A percentile compares a stretch with the other conserved stretches of the same genome.
These are phyloP conservation scores for Phytophthora podocarpi DNA, from an alignment of 352 stramenopile genomes.

Conservation along the genomic window DNA sequence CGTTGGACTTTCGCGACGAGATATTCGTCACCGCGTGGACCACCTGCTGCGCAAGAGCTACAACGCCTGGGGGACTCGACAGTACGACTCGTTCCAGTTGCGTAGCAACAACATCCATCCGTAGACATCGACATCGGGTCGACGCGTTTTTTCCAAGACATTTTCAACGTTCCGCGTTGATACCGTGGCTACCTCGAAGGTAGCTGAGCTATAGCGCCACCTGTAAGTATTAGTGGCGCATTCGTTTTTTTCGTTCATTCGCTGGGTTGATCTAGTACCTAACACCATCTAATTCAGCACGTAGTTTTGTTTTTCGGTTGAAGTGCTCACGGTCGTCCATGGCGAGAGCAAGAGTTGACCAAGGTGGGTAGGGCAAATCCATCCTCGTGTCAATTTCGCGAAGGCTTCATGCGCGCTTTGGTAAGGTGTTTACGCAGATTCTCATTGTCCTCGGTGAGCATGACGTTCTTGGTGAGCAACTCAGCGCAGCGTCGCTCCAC, in stretches of 20 bases:
- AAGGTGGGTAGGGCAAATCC: no score
- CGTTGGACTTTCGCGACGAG: constrained; percentile 63
- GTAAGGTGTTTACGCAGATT: constrained; percentile 48
- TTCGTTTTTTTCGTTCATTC: constrained; percentile 23
- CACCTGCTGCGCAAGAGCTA: constrained; percentile 89
- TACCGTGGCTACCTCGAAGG: constrained; percentile 10
- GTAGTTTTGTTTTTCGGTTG: constrained; percentile 18
- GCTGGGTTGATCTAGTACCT: constrained; percentile 2
- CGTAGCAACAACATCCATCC: constrained; percentile 91
- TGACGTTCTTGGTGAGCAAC: constrained; percentile 74
- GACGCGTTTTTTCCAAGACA: constrained; percentile 17
- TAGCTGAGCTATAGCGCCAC: constrained; percentile 19
- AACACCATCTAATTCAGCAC: constrained; percentile 19
- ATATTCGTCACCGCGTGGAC: constrained; percentile 76
- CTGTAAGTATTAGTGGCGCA: constrained; percentile 30
- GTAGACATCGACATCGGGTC: constrained; percentile 30
- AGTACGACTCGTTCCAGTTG: constrained; percentile 92
- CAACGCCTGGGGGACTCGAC: constrained; percentile 87
- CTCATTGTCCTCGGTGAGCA: constrained; percentile 69
- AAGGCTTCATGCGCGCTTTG: constrained; percentile 9
- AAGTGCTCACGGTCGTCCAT: no score
- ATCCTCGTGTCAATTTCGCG: constrained; percentile 10
- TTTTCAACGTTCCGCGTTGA: constrained; percentile 25
- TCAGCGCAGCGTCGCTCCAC: constrained; percentile 63
- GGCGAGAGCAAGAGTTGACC: no score